These are phyloP conservation scores for Plantago elongata DNA, from an alignment of 257 asterid genomes.

Conservation along the genomic window DNA sequence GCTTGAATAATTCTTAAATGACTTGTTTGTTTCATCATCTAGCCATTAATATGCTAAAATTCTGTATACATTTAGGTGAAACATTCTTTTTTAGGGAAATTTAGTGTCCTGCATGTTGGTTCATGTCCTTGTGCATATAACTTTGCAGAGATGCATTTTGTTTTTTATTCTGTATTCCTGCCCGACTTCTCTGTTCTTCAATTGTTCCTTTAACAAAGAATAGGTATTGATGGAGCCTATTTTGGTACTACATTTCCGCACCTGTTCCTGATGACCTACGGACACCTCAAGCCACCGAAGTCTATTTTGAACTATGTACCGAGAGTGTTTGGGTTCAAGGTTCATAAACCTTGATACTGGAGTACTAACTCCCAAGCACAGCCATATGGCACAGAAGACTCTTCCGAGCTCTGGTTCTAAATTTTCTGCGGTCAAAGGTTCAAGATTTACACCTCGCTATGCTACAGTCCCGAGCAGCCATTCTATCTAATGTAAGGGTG, in stretches of 20 bases:
- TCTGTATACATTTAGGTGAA: too few species aligned
- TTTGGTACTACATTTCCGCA: conserved; percentile 56
- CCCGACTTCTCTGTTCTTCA: conserved; percentile 5
- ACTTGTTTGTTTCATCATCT: too few species aligned
- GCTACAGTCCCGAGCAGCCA: conserved; percentile 1
- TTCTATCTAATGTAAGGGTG: background rate
- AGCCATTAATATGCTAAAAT: too few species aligned
- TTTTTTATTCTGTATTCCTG: background rate
- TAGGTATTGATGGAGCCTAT: conserved; percentile 53
- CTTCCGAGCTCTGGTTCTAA: too few species aligned
- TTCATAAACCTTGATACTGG: conserved; percentile 34
- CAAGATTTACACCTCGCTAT: too few species aligned
- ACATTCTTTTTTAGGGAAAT: too few species aligned
- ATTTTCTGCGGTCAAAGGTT: too few species aligned
- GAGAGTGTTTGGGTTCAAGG: conserved; percentile 44
- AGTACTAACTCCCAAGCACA: background rate
- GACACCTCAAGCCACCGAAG: conserved; percentile 44
- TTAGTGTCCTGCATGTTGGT: too few species aligned
- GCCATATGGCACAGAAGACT: too few species aligned
- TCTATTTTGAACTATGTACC: conserved; percentile 39
- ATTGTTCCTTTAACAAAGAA: conserved; percentile 28
- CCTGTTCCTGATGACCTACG: conserved; percentile 43
- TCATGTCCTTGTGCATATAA: too few species aligned
- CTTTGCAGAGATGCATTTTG: too few species aligned
- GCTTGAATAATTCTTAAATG: too few species aligned